phyloP scores from a whole-genome alignment of 2,329 filamentous ascomycete genomes.

The Teratosphaeria gauchensis region DNA sequence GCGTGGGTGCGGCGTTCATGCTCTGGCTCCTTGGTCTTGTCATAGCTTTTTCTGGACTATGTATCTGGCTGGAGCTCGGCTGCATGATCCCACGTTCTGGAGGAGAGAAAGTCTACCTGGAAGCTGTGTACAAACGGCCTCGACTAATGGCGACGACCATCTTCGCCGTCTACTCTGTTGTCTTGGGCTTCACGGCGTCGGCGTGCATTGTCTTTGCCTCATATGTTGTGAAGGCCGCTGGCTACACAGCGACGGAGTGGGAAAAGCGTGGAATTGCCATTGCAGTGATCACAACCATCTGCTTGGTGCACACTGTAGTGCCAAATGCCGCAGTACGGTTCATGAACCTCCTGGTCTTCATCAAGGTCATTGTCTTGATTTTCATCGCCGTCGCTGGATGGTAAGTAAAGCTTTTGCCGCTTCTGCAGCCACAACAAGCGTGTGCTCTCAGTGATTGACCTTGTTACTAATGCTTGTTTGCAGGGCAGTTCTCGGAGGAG shows the following conservation, averaged over 20 bases:
- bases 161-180: conserved; percentile 51
- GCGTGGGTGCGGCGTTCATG: conserved; percentile 52
- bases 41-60: conserved; percentile 52
- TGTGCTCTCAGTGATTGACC: too few species aligned
- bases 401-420: conserved; percentile 1
- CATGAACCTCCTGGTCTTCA: conserved; percentile 54
- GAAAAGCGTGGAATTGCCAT: conserved; percentile 58
- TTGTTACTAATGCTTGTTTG: neutral
- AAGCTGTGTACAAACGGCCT: conserved; percentile 53
- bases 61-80: conserved; percentile 58
- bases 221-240: conserved; percentile 57
- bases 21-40: conserved; percentile 55
- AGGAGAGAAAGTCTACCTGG: conserved; percentile 59
- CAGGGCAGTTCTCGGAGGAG: conserved; percentile 49
- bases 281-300: conserved; percentile 56
- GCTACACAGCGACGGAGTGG: conserved; percentile 54
- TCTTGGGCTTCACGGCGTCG: conserved; percentile 55
- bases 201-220: conserved; percentile 63
- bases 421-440: too few species aligned
- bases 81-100: conserved; percentile 56
- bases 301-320: conserved; percentile 54
- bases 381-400: conserved; percentile 55
- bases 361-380: conserved; percentile 58
- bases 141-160: conserved; percentile 52
- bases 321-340: conserved; percentile 58